phyloP scores from a whole-genome alignment of 2,329 filamentous ascomycete genomes.

The Pezicula carpinea region DNA sequence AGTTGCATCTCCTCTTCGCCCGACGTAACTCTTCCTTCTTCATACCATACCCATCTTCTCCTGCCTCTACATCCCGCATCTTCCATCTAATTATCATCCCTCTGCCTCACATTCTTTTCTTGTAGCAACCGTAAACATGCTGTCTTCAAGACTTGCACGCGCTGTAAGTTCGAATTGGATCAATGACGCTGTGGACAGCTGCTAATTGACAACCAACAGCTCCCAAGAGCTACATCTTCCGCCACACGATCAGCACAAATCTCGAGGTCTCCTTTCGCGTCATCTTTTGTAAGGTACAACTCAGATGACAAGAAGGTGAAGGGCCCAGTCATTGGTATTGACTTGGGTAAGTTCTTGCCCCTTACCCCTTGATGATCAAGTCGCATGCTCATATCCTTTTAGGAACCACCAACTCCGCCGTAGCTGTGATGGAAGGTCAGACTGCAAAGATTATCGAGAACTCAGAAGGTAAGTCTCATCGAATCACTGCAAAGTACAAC shows the following conservation, averaged over 20 bases:
- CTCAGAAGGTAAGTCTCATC: conserved; percentile 67
- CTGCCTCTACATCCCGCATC: conserved; percentile 15
- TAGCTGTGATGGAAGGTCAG: conserved; percentile 97
- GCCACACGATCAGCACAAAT: conserved; percentile 63
- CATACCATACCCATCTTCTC: conserved; percentile 10
- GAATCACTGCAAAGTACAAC: conserved; percentile 6
- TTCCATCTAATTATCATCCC: conserved; percentile 7
- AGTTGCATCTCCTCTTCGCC: background rate
- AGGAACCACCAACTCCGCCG: conserved; percentile 95
- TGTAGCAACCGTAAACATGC: conserved; percentile 49
- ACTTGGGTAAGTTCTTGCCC: conserved; percentile 64
- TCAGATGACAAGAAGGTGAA: conserved; percentile 82
- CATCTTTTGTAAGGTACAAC: conserved; percentile 74
- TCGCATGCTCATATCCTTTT: conserved; percentile 17
- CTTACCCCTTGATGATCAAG: background rate
- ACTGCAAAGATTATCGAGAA: conserved; percentile 95
- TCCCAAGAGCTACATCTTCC: conserved; percentile 71
- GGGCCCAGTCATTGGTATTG: conserved; percentile 95
- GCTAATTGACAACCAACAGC: conserved; percentile 42
- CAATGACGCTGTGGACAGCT: background rate
- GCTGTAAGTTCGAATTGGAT: conserved; percentile 54
- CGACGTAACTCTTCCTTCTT: conserved; percentile 4
- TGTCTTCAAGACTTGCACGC: conserved; percentile 67
- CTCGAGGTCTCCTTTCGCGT: conserved; percentile 65
- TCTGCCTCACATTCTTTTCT: conserved; percentile 10